Conservation (phyloP, 768 basidiomycete species). For the Phlebiopsis gigantea region DNA sequence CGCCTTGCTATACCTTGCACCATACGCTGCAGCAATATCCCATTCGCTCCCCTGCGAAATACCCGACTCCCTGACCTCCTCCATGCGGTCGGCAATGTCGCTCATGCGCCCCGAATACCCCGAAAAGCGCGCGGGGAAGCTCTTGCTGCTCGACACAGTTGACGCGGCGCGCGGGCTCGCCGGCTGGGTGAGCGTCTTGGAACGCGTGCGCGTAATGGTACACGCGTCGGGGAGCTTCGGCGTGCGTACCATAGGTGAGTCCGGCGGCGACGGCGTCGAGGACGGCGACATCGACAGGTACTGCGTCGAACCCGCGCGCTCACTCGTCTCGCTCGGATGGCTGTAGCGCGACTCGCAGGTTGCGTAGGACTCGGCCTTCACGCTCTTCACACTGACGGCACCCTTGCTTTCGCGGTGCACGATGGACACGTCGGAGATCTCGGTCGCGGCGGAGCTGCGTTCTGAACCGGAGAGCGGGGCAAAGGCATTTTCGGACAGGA, state of each 20-base stretch:
- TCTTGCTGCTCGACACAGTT: slow-evolving; percentile 10
- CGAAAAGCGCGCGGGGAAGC: slow-evolving; percentile 12
- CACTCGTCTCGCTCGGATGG: slow-evolving; percentile 10
- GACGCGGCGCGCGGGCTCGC: neutral
- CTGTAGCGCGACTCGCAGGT: slow-evolving; percentile 26
- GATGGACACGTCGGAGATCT: neutral
- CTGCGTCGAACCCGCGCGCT: neutral
- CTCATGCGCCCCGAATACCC: slow-evolving; percentile 11
- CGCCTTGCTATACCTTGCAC: slow-evolving; percentile 14
- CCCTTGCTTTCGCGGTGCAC: slow-evolving; percentile 18
- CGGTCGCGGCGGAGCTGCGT: neutral
- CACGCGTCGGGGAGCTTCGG: slow-evolving; percentile 5
- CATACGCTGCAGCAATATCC: slow-evolving; percentile 21
- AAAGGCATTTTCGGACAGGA: slow-evolving; percentile 18
- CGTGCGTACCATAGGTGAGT: slow-evolving; percentile 9
- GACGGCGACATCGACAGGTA: slow-evolving; percentile 3
- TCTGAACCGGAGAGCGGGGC: slow-evolving; percentile 2
- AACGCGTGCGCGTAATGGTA: slow-evolving; percentile 8
- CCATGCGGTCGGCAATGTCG: neutral
- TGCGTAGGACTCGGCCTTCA: slow-evolving; percentile 23
- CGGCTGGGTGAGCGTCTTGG: slow-evolving; percentile 10
- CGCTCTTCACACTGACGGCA: slow-evolving; percentile 14
- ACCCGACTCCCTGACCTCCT: neutral
- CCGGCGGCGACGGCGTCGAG: slow-evolving; percentile 6
- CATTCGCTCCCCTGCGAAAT: slow-evolving; percentile 13